These are phyloP conservation scores for Nectriaceae sp. DNA, from an alignment of 2,329 filamentous ascomycete genomes.

Conservation along the genomic window DNA sequence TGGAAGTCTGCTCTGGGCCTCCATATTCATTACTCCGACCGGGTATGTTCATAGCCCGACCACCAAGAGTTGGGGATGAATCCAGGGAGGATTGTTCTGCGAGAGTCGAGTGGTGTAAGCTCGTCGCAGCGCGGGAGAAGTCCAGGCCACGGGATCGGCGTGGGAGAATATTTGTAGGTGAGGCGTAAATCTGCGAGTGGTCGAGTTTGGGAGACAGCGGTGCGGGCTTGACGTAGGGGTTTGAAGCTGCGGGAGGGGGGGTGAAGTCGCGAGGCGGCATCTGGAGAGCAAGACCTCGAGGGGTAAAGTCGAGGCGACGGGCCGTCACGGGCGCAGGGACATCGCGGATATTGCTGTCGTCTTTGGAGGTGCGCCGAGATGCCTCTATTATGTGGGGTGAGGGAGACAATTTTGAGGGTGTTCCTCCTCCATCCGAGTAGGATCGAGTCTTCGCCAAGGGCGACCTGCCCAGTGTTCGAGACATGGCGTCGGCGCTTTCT, in stretches of 20 bases:
- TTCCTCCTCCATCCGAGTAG: constrained; percentile 63
- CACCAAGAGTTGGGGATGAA: constrained; percentile 82
- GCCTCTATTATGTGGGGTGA: constrained; percentile 59
- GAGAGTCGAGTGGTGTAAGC: constrained; percentile 91
- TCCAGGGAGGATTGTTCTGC: constrained; percentile 87
- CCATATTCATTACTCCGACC: constrained; percentile 52
- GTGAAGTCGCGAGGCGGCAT: constrained; percentile 38
- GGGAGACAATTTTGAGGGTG: constrained; percentile 57
- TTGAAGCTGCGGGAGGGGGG: constrained; percentile 36
- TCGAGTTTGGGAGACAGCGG: constrained; percentile 87
- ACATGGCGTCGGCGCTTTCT: constrained; percentile 11
- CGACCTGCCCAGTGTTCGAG: constrained; percentile 32
- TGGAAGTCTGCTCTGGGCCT: constrained; percentile 65
- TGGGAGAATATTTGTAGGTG: constrained; percentile 84
- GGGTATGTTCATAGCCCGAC: constrained; percentile 65
- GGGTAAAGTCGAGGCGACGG: constrained; percentile 63
- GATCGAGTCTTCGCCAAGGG: constrained; percentile 60
- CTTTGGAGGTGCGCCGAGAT: constrained; percentile 61
- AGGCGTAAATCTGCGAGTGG: constrained; percentile 80
- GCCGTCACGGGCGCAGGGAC: constrained; percentile 65
- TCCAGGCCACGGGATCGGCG: constrained; percentile 88
- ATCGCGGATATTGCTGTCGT: constrained; percentile 61
- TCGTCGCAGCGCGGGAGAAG: constrained; percentile 90
- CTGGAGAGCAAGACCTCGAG: constrained; percentile 57
- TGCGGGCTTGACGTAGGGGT: constrained; percentile 51